Conservation (phyloP, 495 filamentous ascomycete species). For the Hyaloscypha finlandica region DNA sequence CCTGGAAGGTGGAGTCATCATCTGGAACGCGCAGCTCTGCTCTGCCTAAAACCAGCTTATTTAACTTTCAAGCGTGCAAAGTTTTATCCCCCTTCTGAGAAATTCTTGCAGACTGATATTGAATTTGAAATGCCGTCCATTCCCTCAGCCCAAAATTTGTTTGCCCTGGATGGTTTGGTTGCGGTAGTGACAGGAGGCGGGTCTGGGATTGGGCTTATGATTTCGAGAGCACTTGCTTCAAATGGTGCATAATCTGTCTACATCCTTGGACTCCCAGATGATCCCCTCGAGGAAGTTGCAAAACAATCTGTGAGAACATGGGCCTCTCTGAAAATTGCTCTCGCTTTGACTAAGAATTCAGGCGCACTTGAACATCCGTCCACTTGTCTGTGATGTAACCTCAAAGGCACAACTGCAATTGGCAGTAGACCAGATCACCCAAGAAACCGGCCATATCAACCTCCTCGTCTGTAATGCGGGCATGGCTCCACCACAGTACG, state of each 20-base stretch:
- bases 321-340: too few species aligned
- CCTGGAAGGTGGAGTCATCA: too few species aligned
- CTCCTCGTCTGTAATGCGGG: slow-evolving; percentile 70
- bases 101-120: too few species aligned
- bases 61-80: too few species aligned
- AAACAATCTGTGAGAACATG: slow-evolving; percentile 2
- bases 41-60: too few species aligned
- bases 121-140: slow-evolving; percentile 15
- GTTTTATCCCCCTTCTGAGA: background rate
- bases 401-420: slow-evolving; percentile 60
- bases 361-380: slow-evolving; percentile 46
- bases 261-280: slow-evolving; percentile 62
- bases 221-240: slow-evolving; percentile 60
- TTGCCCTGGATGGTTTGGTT: slow-evolving; percentile 60
- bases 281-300: slow-evolving; percentile 49
- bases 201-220: slow-evolving; percentile 67
- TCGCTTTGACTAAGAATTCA: slow-evolving; percentile 35
- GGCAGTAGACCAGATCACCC: slow-evolving; percentile 51
- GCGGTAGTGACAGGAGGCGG: slow-evolving; percentile 64
- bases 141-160: slow-evolving; percentile 44
- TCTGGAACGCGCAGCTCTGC: too few species aligned
- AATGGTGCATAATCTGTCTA: slow-evolving; percentile 69
- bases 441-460: slow-evolving; percentile 60
- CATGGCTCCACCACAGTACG: slow-evolving; percentile 51
- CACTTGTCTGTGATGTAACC: slow-evolving; percentile 65